These are phyloP conservation scores for Arxiozyma slooffiae DNA, from an alignment of 1,139 yeast genomes.

Conservation along the genomic window DNA sequence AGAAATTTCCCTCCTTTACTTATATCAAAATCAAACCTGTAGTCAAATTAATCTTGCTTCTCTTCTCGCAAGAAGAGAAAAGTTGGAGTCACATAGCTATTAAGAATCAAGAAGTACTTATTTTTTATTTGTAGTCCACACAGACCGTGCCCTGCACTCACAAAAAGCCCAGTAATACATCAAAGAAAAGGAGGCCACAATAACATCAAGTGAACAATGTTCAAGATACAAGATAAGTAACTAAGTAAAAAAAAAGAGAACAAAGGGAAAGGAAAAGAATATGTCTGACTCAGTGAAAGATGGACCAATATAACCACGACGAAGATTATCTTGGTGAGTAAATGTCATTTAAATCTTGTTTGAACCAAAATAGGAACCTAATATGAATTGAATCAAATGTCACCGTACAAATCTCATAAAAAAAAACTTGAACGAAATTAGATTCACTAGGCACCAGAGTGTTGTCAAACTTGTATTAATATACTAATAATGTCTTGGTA, in stretches of 20 bases:
- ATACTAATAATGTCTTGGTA: too few relatives aligned
- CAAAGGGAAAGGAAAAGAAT: constrained; percentile 5
- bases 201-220: background rate
- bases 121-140: too few relatives aligned
- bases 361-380: constrained; percentile 92
- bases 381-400: constrained; percentile 31
- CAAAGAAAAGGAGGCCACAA: background rate
- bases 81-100: too few relatives aligned
- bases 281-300: constrained; percentile 46
- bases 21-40: background rate
- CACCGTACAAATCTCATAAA: background rate
- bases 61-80: too few relatives aligned
- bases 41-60: background rate
- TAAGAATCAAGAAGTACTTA: too few relatives aligned
- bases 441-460: constrained; percentile 76
- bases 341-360: constrained; percentile 66
- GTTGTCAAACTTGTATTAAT: constrained; percentile 52
- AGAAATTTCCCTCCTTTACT: background rate
- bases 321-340: constrained; percentile 60
- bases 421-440: background rate
- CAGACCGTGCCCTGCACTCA: too few relatives aligned
- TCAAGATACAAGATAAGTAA: background rate
- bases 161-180: too few relatives aligned
- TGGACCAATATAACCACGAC: constrained; percentile 52
- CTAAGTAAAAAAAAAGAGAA: background rate